Evolutionary conservation across 2,329 filamentous ascomycete species (phyloP), one percentile per base, ranked within the genome.

Genomic region (Harringtonia lauricola): DNA sequence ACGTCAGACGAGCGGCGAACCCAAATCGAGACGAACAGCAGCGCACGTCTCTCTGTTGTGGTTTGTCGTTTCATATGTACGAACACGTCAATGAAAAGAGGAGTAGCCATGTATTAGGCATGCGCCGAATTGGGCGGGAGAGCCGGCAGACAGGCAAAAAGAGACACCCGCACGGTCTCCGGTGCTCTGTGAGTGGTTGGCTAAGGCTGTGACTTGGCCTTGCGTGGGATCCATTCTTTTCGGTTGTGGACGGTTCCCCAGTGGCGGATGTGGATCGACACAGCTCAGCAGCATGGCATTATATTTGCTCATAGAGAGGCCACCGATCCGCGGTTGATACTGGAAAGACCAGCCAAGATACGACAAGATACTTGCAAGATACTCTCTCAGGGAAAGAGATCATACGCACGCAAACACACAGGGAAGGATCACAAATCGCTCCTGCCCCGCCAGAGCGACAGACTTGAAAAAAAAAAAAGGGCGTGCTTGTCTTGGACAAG

Each of bases 71-170:
- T 37, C 19, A 42, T 42, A 46, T 46, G 44, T 36, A 31, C 28
- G 44, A 42, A 46, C 44, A 46, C 44, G 44, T 46, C 44, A 41
- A 42, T n/a, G n/a, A n/a, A n/a, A 31, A 21, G 30, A 44, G 39
- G 37, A 39, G 38, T 12, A n/a, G n/a, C n/a, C n/a, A 26, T 36
- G 17, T 12, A 4, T 31, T 31, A n/a, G 18, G 24, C 24, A 26
- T 26, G 24, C 37, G 30, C 17, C 10, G 15, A 14, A 6, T 18
- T 13, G 7, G 6, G 14, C 35, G 35, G 21, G 35, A 37, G 35
- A 21, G 14, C 10, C 21, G 35, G 35, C 35, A 24, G 30, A 13
- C 30, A 14, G n/a, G 24, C 24, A 10, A 26, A 26, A 14, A 33
- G 7, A 15, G 7, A 15, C 7, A 5, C 12, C 12, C 22, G 24